Conservation (phyloP, 441 rosid genomes). For the Dalechampia spathulata region DNA sequence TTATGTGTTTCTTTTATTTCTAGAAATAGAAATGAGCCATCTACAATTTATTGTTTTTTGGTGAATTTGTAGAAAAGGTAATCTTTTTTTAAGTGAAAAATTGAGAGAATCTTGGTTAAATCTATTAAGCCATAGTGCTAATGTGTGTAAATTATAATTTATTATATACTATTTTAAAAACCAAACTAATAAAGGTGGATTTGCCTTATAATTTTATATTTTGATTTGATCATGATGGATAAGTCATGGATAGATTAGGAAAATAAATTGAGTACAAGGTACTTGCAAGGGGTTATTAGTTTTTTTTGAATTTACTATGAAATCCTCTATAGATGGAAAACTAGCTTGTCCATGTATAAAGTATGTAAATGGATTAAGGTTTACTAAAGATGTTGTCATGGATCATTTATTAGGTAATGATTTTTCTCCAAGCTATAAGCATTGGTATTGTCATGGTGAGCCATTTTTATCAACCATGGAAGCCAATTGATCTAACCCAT, state of each 20-base stretch:
- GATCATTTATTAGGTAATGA: neutral
- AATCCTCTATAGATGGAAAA: neutral
- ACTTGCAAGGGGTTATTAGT: neutral
- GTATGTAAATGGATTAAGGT: neutral
- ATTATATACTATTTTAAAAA: no score
- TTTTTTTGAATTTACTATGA: neutral
- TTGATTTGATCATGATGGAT: neutral
- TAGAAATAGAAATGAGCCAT: no score
- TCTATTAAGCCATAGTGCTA: no score
- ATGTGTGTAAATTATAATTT: no score
- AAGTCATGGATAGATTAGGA: neutral
- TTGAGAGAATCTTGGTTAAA: no score
- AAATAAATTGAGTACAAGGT: neutral
- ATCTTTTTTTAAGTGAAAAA: no score
- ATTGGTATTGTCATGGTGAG: neutral
- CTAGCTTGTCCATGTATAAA: neutral
- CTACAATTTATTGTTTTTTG: no score
- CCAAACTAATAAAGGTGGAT: no score
- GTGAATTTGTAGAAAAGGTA: no score
- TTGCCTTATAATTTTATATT: no score
- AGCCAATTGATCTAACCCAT: neutral
- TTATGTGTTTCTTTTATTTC: no score
- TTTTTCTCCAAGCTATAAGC: neutral
- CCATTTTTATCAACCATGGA: no score
- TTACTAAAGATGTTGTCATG: neutral